Conservation (phyloP, 2,329 filamentous ascomycete species). For the Dactylonectria macrodidyma region DNA sequence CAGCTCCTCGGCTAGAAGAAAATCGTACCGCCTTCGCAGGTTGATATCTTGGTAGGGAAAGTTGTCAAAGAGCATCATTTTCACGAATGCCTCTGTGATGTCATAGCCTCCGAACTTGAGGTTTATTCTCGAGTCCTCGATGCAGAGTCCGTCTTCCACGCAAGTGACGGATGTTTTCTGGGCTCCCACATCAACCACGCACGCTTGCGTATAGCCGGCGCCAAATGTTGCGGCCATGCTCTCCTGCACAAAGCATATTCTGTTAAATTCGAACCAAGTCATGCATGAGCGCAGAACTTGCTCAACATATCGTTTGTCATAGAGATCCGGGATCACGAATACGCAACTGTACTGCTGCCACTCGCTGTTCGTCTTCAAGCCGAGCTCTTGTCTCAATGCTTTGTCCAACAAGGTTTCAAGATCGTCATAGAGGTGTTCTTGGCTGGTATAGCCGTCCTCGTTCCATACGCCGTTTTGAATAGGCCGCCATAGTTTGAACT, state of each 20-base stretch:
- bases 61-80: slow-evolving; percentile 97
- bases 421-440: slow-evolving; percentile 87
- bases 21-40: slow-evolving; percentile 90
- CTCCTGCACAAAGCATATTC: slow-evolving; percentile 95
- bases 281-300: slow-evolving; percentile 88
- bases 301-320: slow-evolving; percentile 94
- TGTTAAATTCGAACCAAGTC: slow-evolving; percentile 89
- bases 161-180: slow-evolving; percentile 98
- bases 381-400: slow-evolving; percentile 88
- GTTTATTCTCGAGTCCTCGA: slow-evolving; percentile 95
- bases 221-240: slow-evolving; percentile 95
- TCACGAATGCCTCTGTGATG: slow-evolving; percentile 94
- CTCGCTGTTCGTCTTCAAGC: slow-evolving; percentile 81
- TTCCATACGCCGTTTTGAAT: slow-evolving; percentile 90
- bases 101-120: slow-evolving; percentile 94
- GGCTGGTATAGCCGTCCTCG: slow-evolving; percentile 87
- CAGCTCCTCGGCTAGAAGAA: slow-evolving; percentile 92
- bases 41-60: slow-evolving; percentile 98
- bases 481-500: slow-evolving; percentile 95
- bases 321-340: slow-evolving; percentile 96
- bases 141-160: slow-evolving; percentile 94
- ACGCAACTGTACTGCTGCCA: slow-evolving; percentile 95
- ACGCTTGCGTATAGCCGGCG: slow-evolving; percentile 93
- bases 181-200: slow-evolving; percentile 95
- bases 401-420: slow-evolving; percentile 90